Conservation (phyloP, 2,329 filamentous ascomycete species). For the Fusarium goolgardi region DNA sequence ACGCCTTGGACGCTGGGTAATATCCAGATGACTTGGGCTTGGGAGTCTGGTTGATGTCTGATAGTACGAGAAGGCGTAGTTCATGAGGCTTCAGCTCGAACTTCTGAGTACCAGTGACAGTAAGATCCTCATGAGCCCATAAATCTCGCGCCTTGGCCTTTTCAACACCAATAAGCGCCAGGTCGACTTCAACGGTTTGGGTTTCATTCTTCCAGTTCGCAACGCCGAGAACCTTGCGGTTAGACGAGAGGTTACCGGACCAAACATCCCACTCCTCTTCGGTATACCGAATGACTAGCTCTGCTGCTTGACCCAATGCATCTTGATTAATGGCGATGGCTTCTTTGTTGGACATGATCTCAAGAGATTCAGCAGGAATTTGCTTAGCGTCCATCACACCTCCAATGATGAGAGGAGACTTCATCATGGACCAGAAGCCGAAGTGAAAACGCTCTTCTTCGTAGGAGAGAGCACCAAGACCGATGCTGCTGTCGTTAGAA, state of each 20-base stretch:
- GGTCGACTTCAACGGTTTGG: conserved; percentile 56
- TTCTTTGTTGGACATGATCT: conserved; percentile 62
- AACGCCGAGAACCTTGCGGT: conserved; percentile 57
- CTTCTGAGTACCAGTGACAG: conserved; percentile 49
- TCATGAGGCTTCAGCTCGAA: conserved; percentile 54
- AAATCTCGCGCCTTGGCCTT: conserved; percentile 55
- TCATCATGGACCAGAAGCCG: conserved; percentile 63
- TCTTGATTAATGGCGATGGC: conserved; percentile 70
- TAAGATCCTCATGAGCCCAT: conserved; percentile 54
- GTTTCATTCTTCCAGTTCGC: conserved; percentile 63
- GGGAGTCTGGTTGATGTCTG: conserved; percentile 47
- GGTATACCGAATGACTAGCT: conserved; percentile 60
- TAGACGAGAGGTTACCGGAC: conserved; percentile 60
- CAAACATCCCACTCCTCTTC: conserved; percentile 64
- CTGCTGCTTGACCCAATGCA: conserved; percentile 61
- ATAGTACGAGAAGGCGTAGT: conserved; percentile 54
- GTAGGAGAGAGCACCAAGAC: conserved; percentile 57
- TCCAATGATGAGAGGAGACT: conserved; percentile 63
- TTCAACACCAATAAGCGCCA: conserved; percentile 55
- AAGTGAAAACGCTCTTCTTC: conserved; percentile 65
- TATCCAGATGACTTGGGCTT: conserved; percentile 49
- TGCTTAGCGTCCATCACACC: conserved; percentile 54
- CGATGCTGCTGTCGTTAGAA: conserved; percentile 52
- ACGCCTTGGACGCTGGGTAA: conserved; percentile 55
- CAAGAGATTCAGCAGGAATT: conserved; percentile 55